phyloP scores from a whole-genome alignment of 306 rosid genomes.

The Vigna unguiculata region DNA sequence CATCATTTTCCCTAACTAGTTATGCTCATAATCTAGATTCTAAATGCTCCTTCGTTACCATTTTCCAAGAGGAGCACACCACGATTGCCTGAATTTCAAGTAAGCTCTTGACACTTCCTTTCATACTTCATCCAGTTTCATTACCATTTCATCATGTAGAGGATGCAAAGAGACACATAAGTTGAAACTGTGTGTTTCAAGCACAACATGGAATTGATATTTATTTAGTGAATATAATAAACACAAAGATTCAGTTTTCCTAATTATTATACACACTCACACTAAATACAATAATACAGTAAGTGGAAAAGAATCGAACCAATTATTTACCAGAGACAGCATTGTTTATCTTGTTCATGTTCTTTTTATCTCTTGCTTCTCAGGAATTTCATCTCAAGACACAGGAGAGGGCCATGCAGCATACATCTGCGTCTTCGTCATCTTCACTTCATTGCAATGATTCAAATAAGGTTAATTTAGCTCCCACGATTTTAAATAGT shows the following conservation, averaged over 20 bases:
- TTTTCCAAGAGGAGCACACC: constrained; percentile 78
- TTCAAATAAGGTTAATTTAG: constrained; percentile 54
- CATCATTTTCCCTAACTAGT: constrained; percentile 38
- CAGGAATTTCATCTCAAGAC: constrained; percentile 94
- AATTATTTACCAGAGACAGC: constrained; percentile 15
- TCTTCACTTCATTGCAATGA: constrained; percentile 61
- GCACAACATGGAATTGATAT: background rate
- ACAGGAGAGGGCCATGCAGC: constrained; percentile 85
- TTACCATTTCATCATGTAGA: constrained; percentile 21
- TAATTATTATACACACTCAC: background rate
- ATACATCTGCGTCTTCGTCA: constrained; percentile 62
- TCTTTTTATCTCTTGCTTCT: constrained; percentile 41
- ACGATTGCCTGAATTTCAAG: constrained; percentile 89
- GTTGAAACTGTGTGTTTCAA: constrained; percentile 14
- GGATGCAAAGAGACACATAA: constrained; percentile 10
- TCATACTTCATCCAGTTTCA: background rate
- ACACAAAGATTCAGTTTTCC: background rate
- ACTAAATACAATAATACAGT: background rate
- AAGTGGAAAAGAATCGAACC: constrained; percentile 3
- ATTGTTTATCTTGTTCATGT: constrained; percentile 36
- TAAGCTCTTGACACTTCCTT: constrained; percentile 53
- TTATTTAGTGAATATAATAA: background rate
- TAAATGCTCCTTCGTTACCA: constrained; percentile 85
- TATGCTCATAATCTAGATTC: constrained; percentile 64
- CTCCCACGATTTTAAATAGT: constrained; percentile 29